phyloP scores from a whole-genome alignment of 345 rosid species.

The sweet orange (Citrus sinensis) region DNA sequence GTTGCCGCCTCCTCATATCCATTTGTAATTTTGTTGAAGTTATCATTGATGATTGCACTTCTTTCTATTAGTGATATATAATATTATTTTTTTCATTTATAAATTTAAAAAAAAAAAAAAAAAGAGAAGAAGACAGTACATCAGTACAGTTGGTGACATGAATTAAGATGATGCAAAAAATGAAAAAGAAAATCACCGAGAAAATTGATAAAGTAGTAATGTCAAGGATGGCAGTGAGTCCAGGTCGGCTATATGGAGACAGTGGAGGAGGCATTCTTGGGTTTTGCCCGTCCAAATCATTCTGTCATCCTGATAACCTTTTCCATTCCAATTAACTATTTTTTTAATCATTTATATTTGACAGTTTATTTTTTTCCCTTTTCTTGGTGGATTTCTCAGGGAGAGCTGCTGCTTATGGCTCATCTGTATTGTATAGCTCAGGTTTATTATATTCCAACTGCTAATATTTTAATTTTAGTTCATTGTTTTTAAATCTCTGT shows the following conservation, averaged over 20 bases:
- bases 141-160: too few species aligned
- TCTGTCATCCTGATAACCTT: conserved; percentile 25
- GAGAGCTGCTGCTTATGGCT: conserved; percentile 24
- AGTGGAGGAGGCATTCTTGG: conserved; percentile 15
- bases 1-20: too few species aligned
- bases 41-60: too few species aligned
- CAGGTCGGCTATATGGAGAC: conserved; percentile 31
- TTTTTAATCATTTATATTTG: background rate
- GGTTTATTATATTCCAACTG: conserved; percentile 24
- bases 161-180: too few species aligned
- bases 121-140: too few species aligned
- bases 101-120: too few species aligned
- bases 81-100: too few species aligned
- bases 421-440: conserved; percentile 30
- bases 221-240: conserved; percentile 35
- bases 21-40: too few species aligned
- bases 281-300: conserved; percentile 24
- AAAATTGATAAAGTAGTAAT: conserved; percentile 8
- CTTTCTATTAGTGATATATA: too few species aligned
- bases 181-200: too few species aligned
- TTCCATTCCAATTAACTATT: background rate
- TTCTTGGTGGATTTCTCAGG: conserved; percentile 22
- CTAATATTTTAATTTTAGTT: background rate
- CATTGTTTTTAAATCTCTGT: background rate
- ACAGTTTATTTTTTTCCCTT: background rate